phyloP scores from a whole-genome alignment of 2,329 filamentous ascomycete species.

The Calonectria leucothoes region DNA sequence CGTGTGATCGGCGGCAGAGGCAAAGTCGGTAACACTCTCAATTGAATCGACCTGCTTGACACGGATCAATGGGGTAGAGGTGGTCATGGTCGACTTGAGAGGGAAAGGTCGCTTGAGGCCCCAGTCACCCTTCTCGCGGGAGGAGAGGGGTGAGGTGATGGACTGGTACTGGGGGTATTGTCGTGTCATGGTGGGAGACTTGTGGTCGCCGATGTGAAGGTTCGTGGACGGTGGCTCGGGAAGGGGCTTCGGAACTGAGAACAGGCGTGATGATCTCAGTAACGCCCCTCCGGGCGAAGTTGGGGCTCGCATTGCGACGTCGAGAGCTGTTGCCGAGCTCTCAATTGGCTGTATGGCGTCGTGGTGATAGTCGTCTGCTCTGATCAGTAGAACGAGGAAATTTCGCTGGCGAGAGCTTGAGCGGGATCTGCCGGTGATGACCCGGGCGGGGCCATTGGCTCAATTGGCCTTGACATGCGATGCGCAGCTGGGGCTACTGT shows the following conservation, averaged over 20 bases:
- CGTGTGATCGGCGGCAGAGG: slow-evolving; percentile 83
- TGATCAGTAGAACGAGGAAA: slow-evolving; percentile 38
- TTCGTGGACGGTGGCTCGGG: slow-evolving; percentile 68
- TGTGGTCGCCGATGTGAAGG: slow-evolving; percentile 48
- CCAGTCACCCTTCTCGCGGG: slow-evolving; percentile 86
- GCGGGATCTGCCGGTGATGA: slow-evolving; percentile 46
- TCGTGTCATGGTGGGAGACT: slow-evolving; percentile 67
- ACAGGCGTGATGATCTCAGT: slow-evolving; percentile 88
- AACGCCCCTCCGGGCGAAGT: slow-evolving; percentile 74
- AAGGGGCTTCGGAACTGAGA: slow-evolving; percentile 84
- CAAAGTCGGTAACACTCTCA: slow-evolving; percentile 91
- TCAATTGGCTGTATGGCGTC: slow-evolving; percentile 43
- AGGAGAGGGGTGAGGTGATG: slow-evolving; percentile 80
- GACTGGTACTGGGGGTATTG: slow-evolving; percentile 85
- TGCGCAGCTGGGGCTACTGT: background rate
- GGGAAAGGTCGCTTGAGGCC: slow-evolving; percentile 90
- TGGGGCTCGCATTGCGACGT: slow-evolving; percentile 47
- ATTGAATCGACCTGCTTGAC: slow-evolving; percentile 84
- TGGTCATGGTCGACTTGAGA: slow-evolving; percentile 76
- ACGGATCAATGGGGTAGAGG: slow-evolving; percentile 79
- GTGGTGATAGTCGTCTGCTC: slow-evolving; percentile 34
- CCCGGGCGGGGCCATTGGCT: slow-evolving; percentile 41
- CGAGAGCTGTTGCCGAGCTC: slow-evolving; percentile 43
- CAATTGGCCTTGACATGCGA: slow-evolving; percentile 19
- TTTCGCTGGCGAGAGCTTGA: slow-evolving; percentile 43